Evolutionary conservation across 1,284 basidiomycete species (phyloP).

Genomic region (Lignosus rhinocerotis): DNA sequence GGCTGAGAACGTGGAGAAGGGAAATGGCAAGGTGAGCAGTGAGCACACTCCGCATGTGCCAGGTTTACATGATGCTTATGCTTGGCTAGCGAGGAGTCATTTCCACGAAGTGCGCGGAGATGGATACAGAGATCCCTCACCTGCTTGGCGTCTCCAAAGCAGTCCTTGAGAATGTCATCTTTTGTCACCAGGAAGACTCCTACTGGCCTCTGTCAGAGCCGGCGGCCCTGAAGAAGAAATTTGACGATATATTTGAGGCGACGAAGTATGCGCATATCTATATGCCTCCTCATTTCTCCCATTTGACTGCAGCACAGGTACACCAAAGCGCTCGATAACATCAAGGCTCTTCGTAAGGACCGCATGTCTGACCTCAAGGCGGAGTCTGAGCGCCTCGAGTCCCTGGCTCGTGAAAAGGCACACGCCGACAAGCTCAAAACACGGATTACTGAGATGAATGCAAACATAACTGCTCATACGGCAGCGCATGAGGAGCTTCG

Average conservation of each 20-base stretch:
- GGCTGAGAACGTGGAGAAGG: constrained; percentile 66
- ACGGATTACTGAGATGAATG: constrained; percentile 66
- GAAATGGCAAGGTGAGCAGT: constrained; percentile 64
- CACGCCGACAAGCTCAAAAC: constrained; percentile 82
- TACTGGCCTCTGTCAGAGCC: constrained; percentile 98
- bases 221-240: constrained; percentile 93
- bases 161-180: constrained; percentile 98
- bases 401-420: constrained; percentile 81
- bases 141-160: constrained; percentile 95
- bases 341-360: constrained; percentile 90
- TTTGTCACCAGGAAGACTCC: constrained; percentile 99
- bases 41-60: neutral
- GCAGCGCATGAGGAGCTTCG: constrained; percentile 75
- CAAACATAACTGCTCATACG: constrained; percentile 70
- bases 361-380: constrained; percentile 89
- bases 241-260: constrained; percentile 99
- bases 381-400: constrained; percentile 86
- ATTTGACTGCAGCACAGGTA: constrained; percentile 56
- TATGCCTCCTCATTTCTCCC: too few relatives aligned
- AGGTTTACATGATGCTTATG: constrained; percentile 3
- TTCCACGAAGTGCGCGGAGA: constrained; percentile 95
- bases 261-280: constrained; percentile 63
- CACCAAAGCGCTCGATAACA: constrained; percentile 95
- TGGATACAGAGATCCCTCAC: constrained; percentile 92
- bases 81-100: constrained; percentile 74